phyloP scores from a whole-genome alignment of 805 yeast genomes.

The Saturnispora gosingensis region DNA sequence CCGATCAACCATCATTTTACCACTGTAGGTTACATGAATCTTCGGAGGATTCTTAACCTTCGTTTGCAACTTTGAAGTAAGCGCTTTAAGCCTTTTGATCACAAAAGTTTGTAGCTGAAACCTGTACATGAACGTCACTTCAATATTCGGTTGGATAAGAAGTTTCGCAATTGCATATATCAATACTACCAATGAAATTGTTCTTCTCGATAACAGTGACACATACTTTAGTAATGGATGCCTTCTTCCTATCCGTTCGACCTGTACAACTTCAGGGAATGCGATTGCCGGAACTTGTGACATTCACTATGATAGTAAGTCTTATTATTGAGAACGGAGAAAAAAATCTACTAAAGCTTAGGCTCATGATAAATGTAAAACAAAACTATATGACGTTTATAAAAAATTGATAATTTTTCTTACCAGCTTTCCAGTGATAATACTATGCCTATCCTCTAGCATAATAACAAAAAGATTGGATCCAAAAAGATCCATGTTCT shows the following conservation, averaged over 20 bases:
- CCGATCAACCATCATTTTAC: constrained; percentile 29
- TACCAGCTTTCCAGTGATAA: constrained; percentile 3
- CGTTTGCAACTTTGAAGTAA: constrained; percentile 22
- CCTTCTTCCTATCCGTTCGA: constrained; percentile 1
- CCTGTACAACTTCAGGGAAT: constrained; percentile 26
- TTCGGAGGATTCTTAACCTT: constrained; percentile 29
- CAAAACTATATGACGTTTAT: not conserved
- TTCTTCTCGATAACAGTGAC: constrained; percentile 25
- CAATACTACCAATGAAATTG: constrained; percentile 27
- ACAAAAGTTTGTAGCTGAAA: constrained; percentile 24
- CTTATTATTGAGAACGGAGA: not conserved
- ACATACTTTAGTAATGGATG: constrained; percentile 24
- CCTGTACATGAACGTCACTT: constrained; percentile 32
- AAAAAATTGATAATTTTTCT: constrained; percentile 7
- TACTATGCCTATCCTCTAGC: constrained; percentile 4
- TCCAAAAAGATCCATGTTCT: constrained; percentile 13
- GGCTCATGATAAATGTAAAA: not conserved
- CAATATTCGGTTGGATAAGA: constrained; percentile 33
- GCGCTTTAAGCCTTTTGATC: constrained; percentile 21
- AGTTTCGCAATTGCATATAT: constrained; percentile 27
- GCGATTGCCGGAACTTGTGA: constrained; percentile 21
- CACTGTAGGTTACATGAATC: constrained; percentile 35
- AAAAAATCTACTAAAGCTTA: not conserved
- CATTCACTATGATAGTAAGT: not conserved
- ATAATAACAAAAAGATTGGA: constrained; percentile 17